A percentile compares a stretch with the other conserved stretches of the same genome.
These are phyloP conservation scores for Tuber calosporum DNA, from an alignment of 495 filamentous ascomycete species.

Conservation along the genomic window DNA sequence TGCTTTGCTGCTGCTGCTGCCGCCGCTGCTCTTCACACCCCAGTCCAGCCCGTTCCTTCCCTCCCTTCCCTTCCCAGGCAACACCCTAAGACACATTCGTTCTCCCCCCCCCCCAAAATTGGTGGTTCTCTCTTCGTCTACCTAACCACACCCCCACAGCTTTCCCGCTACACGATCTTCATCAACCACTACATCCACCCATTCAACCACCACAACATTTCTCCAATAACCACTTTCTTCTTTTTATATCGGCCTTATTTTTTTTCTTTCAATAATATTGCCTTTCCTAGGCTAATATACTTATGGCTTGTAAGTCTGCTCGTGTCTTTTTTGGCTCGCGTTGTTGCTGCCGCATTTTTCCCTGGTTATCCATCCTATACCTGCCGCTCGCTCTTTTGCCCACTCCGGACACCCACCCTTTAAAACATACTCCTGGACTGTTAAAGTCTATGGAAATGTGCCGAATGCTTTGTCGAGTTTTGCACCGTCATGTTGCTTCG, in stretches of 20 bases:
- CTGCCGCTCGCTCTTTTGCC: slow-evolving; percentile 37
- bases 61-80: slow-evolving; percentile 27
- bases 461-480: neutral
- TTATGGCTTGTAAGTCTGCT: slow-evolving; percentile 35
- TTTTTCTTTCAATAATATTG: slow-evolving; percentile 37
- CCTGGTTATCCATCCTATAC: slow-evolving; percentile 31
- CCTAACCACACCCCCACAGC: slow-evolving; percentile 38
- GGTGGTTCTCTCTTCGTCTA: slow-evolving; percentile 36
- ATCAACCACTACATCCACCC: slow-evolving; percentile 37
- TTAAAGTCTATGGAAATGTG: neutral
- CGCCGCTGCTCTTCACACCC: slow-evolving; percentile 21
- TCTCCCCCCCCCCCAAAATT: slow-evolving; percentile 24
- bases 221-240: slow-evolving; percentile 24
- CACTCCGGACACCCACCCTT: slow-evolving; percentile 30
- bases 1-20: slow-evolving; percentile 27
- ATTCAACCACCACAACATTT: slow-evolving; percentile 26
- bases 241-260: slow-evolving; percentile 35
- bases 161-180: slow-evolving; percentile 37
- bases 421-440: neutral
- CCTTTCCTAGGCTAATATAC: slow-evolving; percentile 24
- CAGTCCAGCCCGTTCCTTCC: slow-evolving; percentile 17
- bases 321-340: slow-evolving; percentile 33
- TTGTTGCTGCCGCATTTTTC: slow-evolving; percentile 35
- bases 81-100: slow-evolving; percentile 14
- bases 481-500: neutral